Base-by-base conservation (phyloP, 495 filamentous ascomycete genomes). In the Podospora anserina region DNA sequence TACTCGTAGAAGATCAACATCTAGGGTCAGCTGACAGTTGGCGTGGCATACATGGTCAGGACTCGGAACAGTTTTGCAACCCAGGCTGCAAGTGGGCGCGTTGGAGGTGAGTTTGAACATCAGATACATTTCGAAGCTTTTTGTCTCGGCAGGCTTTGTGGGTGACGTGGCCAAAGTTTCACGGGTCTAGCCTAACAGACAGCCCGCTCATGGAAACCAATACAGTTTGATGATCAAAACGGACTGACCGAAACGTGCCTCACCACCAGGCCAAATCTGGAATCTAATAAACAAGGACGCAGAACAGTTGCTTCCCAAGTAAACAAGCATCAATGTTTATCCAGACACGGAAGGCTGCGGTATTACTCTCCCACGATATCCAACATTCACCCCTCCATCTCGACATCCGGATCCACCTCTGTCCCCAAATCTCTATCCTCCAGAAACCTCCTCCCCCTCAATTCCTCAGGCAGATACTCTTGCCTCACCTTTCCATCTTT, bases 371-470 rank as follows among this genome's bases (percentile, higher is more conserved):
- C 55, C 55, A 58, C 2, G 23, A n/a, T 27, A 61, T 58, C 63
- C 61, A 23, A 26, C 44, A 66, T 27, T 54, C 61, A 68, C 16
- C 56, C 77, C 32, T 68, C 69, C 80, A 79, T 80, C 63, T 74
- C 76, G 64, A 80, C 69, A 64, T 84, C 82, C 18, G 86, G 85
- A 80, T 99, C 95, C 53, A 92, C 79, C 75, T 89, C 85, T 0
- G 82, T 87, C 16, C 95, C 95, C 70, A 99, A 79, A 79, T 98
- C 91, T 64, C 82, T 77, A 23, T 94, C 89, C 73, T 96, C 94
- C 59, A 99, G 77, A 75, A 99, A 97, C 58, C 71, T 82, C 53
- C 89, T 83, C 5, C 87, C 91, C 44, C 77, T 77, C 28, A 99
- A 75, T 67, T 84, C 82, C 65, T 90, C 89, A 0, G 95, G 95